Evolutionary conservation across 2,329 filamentous ascomycete genomes (phyloP).

Genomic region (Hyphodiscus sp.): DNA sequence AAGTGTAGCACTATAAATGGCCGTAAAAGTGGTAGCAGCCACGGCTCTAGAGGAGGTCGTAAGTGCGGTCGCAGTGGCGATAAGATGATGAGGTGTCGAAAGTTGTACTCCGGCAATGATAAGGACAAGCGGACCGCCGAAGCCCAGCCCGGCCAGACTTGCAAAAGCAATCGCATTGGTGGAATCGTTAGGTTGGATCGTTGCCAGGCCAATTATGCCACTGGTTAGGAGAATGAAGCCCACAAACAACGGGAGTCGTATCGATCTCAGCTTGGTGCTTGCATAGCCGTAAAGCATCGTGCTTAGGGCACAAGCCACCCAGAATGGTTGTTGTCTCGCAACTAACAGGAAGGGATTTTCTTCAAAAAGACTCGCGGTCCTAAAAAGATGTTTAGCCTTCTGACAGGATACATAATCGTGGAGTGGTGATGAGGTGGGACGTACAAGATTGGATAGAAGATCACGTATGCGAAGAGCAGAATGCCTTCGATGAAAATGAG

Average conservation of each 20-base stretch:
- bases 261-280: slow-evolving; percentile 3
- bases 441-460: slow-evolving; percentile 5
- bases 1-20: neutral
- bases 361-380: no score
- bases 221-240: no score
- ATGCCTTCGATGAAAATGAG: slow-evolving; percentile 7
- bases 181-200: no score
- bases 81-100: slow-evolving; percentile 3
- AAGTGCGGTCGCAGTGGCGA: neutral
- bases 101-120: slow-evolving; percentile 6
- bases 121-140: slow-evolving; percentile 4
- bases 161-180: neutral
- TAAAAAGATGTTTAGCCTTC: no score
- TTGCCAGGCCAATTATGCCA: no score
- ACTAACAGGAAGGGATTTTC: no score
- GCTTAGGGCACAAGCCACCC: slow-evolving; percentile 2
- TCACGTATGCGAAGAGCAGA: slow-evolving; percentile 4
- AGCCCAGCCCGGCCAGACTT: slow-evolving; percentile 1
- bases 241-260: no score
- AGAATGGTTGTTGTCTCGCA: neutral
- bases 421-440: neutral
- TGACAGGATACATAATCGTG: no score
- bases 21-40: neutral
- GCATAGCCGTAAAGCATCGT: slow-evolving; percentile 3
- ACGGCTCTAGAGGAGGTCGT: neutral